Base-by-base conservation (phyloP, 2,329 filamentous ascomycete species). In the Thelonectria blattea region DNA sequence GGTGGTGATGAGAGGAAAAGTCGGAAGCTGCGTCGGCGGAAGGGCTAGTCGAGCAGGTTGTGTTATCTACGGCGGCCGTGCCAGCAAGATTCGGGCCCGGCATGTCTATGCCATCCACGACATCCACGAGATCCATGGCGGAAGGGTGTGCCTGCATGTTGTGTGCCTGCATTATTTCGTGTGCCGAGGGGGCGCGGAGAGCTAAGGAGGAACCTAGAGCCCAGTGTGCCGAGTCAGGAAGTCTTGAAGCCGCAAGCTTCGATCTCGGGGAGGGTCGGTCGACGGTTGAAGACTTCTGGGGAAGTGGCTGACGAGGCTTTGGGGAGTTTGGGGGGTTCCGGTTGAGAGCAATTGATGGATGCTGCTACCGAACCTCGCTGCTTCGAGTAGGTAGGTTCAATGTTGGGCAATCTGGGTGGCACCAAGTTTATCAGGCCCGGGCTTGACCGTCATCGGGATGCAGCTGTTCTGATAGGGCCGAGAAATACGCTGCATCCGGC, bases 21-120 rank as follows among this genome's bases (percentile, higher is more conserved):
- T 71, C 65, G 65, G 69, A 60, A 56, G 67, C 67, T 68, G 65
- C 63, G 62, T 71, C 59, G 58, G 61, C 62, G 63, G 65, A 68
- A 67, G 70, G 65, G 67, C 68, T 68, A 71, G 62, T 64, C 56
- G 60, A 61, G 47, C 51, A 60, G 43, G 57, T 46, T 63, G 66
- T 49, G 57, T 62, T 68, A 63, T 71, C 64, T 62, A 64, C 64
- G 59, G 61, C 61, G 61, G 34, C 41, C 50, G 68, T 66, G 61
- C 68, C 66, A 70, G 58, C 58, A 65, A 64, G 56, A 64, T 62
- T 61, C 65, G 63, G 67, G 62, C 47, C 67, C 60, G 49, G 66
- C 63, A 60, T 64, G 47, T 71, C 58, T 43, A 56, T 24, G 50
- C 46, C 54, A 63, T 48, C 61, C 58, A 65, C 61, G 24, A 62